Conservation (phyloP, 2,329 filamentous ascomycete species). For the Trichophaea hybrida region DNA sequence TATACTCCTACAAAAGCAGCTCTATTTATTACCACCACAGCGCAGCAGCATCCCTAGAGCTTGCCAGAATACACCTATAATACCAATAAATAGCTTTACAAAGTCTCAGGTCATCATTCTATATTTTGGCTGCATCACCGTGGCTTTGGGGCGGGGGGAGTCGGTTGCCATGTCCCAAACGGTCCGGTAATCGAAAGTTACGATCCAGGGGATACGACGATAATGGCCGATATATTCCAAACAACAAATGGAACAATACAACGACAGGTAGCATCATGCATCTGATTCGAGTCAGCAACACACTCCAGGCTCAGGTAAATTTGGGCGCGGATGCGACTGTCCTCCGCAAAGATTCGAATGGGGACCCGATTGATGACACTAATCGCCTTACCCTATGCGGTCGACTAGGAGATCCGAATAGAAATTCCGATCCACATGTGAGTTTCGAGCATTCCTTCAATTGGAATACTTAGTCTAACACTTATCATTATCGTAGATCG, state of each 20-base stretch:
- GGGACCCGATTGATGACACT: neutral
- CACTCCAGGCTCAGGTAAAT: constrained; percentile 11
- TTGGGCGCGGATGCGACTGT: neutral
- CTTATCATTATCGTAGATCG: neutral
- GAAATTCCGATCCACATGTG: constrained; percentile 10
- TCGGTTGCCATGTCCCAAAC: too few relatives aligned
- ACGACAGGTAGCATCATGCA: constrained; percentile 16
- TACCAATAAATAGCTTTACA: too few relatives aligned
- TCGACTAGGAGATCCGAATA: constrained; percentile 3
- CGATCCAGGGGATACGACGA: too few relatives aligned
- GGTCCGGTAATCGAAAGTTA: too few relatives aligned
- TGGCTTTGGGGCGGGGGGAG: too few relatives aligned
- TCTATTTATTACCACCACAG: too few relatives aligned
- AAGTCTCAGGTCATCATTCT: too few relatives aligned
- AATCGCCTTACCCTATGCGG: constrained; percentile 1
- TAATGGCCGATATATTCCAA: neutral
- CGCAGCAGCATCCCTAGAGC: too few relatives aligned
- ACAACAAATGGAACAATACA: constrained; percentile 15
- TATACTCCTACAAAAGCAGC: too few relatives aligned
- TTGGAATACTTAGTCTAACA: too few relatives aligned
- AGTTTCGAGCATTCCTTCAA: neutral
- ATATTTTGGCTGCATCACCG: too few relatives aligned
- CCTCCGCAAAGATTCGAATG: neutral
- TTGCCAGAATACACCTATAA: too few relatives aligned
- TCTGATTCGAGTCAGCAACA: constrained; percentile 15